phyloP scores from a whole-genome alignment of 2,329 filamentous ascomycete species.

The Aspergillus sergii region DNA sequence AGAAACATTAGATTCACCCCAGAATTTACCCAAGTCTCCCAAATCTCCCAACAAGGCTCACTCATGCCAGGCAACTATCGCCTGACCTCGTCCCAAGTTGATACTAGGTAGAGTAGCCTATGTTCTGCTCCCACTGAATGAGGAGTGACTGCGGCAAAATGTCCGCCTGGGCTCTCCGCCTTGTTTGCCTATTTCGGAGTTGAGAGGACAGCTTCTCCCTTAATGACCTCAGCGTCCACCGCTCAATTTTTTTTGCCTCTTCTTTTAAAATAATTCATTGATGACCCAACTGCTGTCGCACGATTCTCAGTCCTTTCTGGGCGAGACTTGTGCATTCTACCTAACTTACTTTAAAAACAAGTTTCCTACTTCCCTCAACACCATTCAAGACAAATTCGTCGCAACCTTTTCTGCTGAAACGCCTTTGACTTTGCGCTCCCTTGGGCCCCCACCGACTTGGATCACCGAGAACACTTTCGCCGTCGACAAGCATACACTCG shows the following conservation, averaged over 20 bases:
- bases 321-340: conserved; percentile 45
- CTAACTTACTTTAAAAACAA: conserved; percentile 37
- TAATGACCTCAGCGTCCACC: conserved; percentile 20
- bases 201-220: conserved; percentile 15
- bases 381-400: conserved; percentile 35
- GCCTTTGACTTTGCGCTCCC: conserved; percentile 15
- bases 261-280: conserved; percentile 20
- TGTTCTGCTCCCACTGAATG: neutral
- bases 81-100: neutral
- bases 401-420: conserved; percentile 26
- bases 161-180: conserved; percentile 15
- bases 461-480: conserved; percentile 17
- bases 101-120: neutral
- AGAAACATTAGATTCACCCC: neutral
- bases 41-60: neutral
- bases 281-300: conserved; percentile 44
- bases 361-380: conserved; percentile 35
- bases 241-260: conserved; percentile 2
- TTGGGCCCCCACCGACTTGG: conserved; percentile 23
- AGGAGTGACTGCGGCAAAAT: conserved; percentile 10
- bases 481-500: conserved; percentile 24
- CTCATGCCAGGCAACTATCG: neutral
- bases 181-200: conserved; percentile 10
- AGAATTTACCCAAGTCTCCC: neutral
- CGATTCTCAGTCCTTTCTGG: conserved; percentile 41